A percentile compares a stretch with the other conserved stretches of the same genome.
phyloP scores from a whole-genome alignment of 2,329 filamentous ascomycete genomes.

The Beauveria brongniartii region DNA sequence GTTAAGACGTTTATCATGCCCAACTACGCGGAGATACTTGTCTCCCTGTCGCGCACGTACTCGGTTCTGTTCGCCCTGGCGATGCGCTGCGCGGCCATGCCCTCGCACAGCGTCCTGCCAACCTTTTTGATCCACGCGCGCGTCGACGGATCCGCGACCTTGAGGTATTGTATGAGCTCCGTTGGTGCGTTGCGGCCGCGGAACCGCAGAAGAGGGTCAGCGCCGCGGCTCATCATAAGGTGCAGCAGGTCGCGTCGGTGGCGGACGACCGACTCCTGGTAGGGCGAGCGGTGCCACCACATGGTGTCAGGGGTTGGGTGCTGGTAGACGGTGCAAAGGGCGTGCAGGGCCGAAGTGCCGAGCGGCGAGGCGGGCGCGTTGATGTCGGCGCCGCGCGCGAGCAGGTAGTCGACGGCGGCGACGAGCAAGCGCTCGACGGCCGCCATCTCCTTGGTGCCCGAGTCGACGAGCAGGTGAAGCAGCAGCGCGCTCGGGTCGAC shows the following conservation, averaged over 20 bases:
- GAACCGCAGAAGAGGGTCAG: conserved; percentile 1
- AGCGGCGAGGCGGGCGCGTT: conserved; percentile 1
- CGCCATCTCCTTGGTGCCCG: conserved; percentile 3
- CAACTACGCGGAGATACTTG: not conserved
- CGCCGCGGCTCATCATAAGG: conserved; percentile 8
- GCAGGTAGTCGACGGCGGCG: not conserved
- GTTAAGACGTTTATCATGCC: not conserved
- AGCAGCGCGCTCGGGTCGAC: not conserved
- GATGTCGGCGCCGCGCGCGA: conserved; percentile 1
- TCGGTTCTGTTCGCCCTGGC: not conserved
- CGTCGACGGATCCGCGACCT: not conserved
- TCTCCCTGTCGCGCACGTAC: not conserved
- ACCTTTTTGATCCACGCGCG: conserved; percentile 3
- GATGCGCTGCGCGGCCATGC: not conserved
- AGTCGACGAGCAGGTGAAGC: conserved; percentile 7
- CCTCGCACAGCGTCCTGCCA: conserved; percentile 1
- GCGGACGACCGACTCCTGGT: not conserved
- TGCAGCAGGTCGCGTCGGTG: not conserved
- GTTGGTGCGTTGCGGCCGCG: not conserved
- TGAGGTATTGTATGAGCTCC: not conserved
- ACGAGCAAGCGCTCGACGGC: conserved; percentile 1
- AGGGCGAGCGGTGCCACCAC: conserved; percentile 7
- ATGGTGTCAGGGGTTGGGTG: conserved; percentile 1
- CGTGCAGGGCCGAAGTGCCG: not conserved
- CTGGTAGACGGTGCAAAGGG: not conserved